phyloP scores from a whole-genome alignment of 345 rosid species.

The Aurinia saxatilis region DNA sequence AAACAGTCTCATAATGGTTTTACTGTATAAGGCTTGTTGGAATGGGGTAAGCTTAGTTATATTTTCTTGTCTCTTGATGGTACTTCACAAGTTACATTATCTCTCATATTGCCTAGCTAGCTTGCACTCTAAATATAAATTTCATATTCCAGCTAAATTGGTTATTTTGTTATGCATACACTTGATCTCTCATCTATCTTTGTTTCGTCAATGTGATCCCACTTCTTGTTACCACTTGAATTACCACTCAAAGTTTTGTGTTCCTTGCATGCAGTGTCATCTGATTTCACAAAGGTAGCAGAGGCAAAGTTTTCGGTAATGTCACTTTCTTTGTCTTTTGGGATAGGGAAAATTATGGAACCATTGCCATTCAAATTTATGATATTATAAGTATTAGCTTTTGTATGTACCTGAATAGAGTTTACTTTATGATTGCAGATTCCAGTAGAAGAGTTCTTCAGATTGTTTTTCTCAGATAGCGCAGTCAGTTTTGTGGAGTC shows the following conservation, averaged over 20 bases:
- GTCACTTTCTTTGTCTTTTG: slow-evolving; percentile 22
- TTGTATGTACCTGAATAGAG: not conserved
- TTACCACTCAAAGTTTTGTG: slow-evolving; percentile 20
- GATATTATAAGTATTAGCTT: not conserved
- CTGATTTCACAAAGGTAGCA: slow-evolving; percentile 60
- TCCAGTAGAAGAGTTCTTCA: slow-evolving; percentile 73
- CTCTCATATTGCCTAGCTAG: not conserved
- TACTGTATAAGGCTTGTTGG: not conserved
- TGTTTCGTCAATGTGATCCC: not conserved
- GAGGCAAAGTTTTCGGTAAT: slow-evolving; percentile 74
- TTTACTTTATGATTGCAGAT: slow-evolving; percentile 45
- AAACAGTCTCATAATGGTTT: not conserved
- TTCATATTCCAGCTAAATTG: slow-evolving; percentile 4
- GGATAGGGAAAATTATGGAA: not conserved
- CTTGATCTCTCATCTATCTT: slow-evolving; percentile 6
- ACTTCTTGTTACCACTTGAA: not conserved
- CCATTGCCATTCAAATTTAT: not conserved
- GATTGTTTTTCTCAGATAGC: slow-evolving; percentile 65
- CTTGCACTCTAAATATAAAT: slow-evolving; percentile 15
- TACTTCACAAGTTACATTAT: slow-evolving; percentile 7
- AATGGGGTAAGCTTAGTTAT: not conserved
- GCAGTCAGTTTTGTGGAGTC: slow-evolving; percentile 57
- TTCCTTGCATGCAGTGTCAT: slow-evolving; percentile 64
- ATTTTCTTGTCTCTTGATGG: slow-evolving; percentile 8
- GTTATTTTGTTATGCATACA: not conserved